phyloP scores from a whole-genome alignment of 371 early-diverging fungal species.

The Mortierella polycephala region DNA sequence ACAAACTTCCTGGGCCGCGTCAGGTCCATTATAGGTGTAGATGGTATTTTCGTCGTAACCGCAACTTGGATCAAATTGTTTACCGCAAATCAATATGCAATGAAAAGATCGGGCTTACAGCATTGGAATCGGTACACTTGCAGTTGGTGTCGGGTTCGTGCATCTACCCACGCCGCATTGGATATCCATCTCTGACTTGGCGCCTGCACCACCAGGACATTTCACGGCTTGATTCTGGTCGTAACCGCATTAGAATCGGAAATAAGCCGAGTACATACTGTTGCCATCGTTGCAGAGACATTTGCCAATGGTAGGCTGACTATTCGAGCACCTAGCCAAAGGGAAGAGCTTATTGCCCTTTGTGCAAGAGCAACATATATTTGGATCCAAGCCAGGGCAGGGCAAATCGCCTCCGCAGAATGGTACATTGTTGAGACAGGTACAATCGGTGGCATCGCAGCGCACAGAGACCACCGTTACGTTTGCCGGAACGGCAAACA shows the following conservation, averaged over 20 bases:
- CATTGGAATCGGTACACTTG: not conserved
- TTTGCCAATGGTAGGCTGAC: slow-evolving; percentile 5
- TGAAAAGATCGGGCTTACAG: slow-evolving; percentile 2
- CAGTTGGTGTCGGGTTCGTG: not conserved
- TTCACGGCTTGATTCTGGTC: slow-evolving; percentile 13
- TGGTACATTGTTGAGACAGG: slow-evolving; percentile 8
- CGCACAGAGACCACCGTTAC: slow-evolving; percentile 12
- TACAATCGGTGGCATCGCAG: slow-evolving; percentile 4
- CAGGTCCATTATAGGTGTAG: slow-evolving; percentile 14
- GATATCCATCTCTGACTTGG: not conserved
- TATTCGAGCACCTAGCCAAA: slow-evolving; percentile 8
- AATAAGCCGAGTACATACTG: slow-evolving; percentile 22
- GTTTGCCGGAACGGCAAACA: not conserved
- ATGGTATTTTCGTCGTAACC: slow-evolving; percentile 2
- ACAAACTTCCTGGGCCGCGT: slow-evolving; percentile 7
- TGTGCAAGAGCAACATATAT: slow-evolving; percentile 7
- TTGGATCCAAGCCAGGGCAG: slow-evolving; percentile 14
- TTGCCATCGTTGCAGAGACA: slow-evolving; percentile 28
- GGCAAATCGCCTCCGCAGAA: slow-evolving; percentile 18
- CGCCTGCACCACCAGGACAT: slow-evolving; percentile 5
- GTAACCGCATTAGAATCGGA: slow-evolving; percentile 28
- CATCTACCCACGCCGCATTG: slow-evolving; percentile 26
- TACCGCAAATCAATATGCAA: slow-evolving; percentile 20
- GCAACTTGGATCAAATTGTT: slow-evolving; percentile 26
- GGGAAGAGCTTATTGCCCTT: slow-evolving; percentile 13